Percentiles rank a stretch among this genome's conserved stretches.
Conservation (phyloP, 164 flowering plant genomes). For the Magnolia changhungtana region DNA sequence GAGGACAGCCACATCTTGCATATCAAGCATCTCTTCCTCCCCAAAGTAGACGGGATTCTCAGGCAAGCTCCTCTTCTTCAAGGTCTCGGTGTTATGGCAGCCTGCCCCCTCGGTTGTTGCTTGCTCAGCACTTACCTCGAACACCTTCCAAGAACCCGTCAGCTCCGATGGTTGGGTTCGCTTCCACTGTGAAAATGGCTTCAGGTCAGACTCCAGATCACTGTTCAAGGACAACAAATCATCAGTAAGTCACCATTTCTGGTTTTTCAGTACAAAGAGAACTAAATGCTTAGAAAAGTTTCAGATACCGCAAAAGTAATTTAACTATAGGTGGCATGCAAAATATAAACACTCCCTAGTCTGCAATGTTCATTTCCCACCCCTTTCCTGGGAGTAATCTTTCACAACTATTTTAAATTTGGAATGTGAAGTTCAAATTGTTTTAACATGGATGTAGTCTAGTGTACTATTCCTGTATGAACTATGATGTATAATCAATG, state of each 20-base stretch:
- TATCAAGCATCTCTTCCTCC: conserved; percentile 84
- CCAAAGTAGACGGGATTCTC: conserved; percentile 62
- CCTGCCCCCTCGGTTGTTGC: conserved; percentile 26
- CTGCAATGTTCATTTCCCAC: no score
- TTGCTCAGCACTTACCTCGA: conserved; percentile 79
- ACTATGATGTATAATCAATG: no score
- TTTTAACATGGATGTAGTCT: no score
- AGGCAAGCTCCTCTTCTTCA: conserved; percentile 79
- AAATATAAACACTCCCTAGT: background rate
- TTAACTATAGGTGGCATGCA: background rate
- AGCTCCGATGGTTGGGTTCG: conserved; percentile 72
- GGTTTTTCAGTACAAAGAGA: background rate
- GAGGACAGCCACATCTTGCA: conserved; percentile 74
- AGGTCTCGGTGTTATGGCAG: conserved; percentile 71
- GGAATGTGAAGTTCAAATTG: no score
- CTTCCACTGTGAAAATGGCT: conserved; percentile 78
- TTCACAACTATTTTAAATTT: no score
- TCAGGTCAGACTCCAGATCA: conserved; percentile 58
- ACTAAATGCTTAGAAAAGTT: background rate
- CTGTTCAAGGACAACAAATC: conserved; percentile 29
- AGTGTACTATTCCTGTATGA: no score
- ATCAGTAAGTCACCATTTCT: background rate
- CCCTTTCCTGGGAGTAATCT: no score
- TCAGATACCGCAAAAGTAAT: background rate
- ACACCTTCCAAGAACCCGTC: conserved; percentile 86